phyloP scores from a whole-genome alignment of 495 filamentous ascomycete genomes.

The Talaromyces proteolyticus region DNA sequence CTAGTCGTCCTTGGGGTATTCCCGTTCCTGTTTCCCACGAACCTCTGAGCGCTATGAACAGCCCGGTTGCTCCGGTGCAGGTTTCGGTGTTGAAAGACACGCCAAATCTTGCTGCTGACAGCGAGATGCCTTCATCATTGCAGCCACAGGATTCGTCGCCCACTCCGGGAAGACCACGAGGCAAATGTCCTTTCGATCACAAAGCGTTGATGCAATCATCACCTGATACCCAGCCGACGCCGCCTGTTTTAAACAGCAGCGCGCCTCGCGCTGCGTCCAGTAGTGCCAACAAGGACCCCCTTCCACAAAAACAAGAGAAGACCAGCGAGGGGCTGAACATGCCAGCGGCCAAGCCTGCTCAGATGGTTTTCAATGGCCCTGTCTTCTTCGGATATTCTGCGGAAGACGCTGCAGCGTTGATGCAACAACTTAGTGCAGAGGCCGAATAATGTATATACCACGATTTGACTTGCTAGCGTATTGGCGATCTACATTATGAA shows the following conservation, averaged over 20 bases:
- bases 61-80: conserved; percentile 16
- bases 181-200: conserved; percentile 47
- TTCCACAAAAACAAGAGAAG: conserved; percentile 9
- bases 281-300: background rate
- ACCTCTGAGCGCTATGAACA: conserved; percentile 14
- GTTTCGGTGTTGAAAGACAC: conserved; percentile 12
- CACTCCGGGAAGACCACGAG: conserved; percentile 19
- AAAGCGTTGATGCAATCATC: conserved; percentile 13
- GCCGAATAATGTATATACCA: too few relatives aligned
- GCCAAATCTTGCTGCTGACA: conserved; percentile 5
- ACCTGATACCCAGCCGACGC: background rate
- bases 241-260: background rate
- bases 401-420: conserved; percentile 66
- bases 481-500: too few relatives aligned
- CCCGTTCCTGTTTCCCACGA: conserved; percentile 56
- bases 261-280: background rate
- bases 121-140: conserved; percentile 6
- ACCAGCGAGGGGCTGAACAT: conserved; percentile 5
- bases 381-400: conserved; percentile 85
- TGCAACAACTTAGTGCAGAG: conserved; percentile 45
- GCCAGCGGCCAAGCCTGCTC: conserved; percentile 26
- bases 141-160: conserved; percentile 10
- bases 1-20: conserved; percentile 88
- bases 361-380: conserved; percentile 77
- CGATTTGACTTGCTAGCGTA: too few relatives aligned